Percentiles rank a stretch among this genome's conserved stretches.
Evolutionary conservation across 345 rosid species (phyloP).

Genomic region (Mallotus nudiflorus): DNA sequence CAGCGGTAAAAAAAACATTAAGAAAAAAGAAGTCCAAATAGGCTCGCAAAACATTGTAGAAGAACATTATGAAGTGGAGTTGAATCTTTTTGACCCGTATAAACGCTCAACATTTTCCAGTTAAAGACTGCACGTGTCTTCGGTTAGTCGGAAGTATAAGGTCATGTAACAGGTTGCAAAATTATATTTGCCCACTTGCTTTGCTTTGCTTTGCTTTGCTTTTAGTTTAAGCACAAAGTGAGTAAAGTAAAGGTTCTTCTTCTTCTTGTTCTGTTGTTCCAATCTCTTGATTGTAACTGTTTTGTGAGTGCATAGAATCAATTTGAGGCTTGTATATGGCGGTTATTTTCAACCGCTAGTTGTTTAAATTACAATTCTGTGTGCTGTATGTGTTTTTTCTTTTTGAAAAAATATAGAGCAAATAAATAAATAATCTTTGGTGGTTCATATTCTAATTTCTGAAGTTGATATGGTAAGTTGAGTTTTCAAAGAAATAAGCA

Average conservation of each 20-base stretch:
- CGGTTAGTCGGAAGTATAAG: background rate
- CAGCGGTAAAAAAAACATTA: too few relatives aligned
- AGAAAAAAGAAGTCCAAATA: too few relatives aligned
- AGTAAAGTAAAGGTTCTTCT: background rate
- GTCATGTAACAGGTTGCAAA: background rate
- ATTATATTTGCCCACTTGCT: conserved; percentile 3
- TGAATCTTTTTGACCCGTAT: too few relatives aligned
- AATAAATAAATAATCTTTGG: too few relatives aligned
- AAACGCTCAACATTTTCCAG: too few relatives aligned
- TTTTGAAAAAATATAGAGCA: too few relatives aligned
- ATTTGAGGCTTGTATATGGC: background rate
- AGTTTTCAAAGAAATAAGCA: conserved; percentile 1
- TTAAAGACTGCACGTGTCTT: conserved; percentile 5
- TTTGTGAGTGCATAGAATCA: conserved; percentile 10
- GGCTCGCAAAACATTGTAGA: too few relatives aligned
- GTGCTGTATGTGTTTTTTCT: background rate
- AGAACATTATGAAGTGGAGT: too few relatives aligned
- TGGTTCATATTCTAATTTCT: conserved; percentile 7
- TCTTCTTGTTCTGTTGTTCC: conserved; percentile 4
- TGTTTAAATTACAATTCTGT: background rate
- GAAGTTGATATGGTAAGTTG: background rate
- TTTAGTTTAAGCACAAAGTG: conserved; percentile 19
- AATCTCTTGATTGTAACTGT: conserved; percentile 5
- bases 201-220: conserved; percentile 29
- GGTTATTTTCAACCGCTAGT: conserved; percentile 20